phyloP scores from a whole-genome alignment of 768 basidiomycete genomes.

The Jaapia argillacea region DNA sequence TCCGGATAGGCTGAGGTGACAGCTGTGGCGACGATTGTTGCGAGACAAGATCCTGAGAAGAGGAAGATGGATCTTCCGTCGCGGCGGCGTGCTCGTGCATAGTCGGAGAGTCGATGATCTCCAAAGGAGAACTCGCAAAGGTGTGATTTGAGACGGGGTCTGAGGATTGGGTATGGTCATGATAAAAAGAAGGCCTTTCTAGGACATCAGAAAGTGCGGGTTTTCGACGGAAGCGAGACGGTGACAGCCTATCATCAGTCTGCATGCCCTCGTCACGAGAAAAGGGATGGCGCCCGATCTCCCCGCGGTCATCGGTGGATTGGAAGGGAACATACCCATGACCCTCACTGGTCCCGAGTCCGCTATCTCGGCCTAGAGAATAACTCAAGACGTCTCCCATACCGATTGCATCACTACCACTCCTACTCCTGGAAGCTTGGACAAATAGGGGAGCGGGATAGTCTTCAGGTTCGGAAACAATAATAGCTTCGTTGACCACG shows the following conservation, averaged over 20 bases:
- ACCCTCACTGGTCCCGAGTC: conserved; percentile 36
- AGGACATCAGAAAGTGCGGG: neutral
- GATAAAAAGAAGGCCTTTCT: conserved; percentile 6
- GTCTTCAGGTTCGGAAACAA: neutral
- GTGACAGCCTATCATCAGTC: neutral
- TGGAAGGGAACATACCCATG: conserved; percentile 14
- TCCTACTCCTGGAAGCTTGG: conserved; percentile 2
- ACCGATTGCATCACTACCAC: conserved; percentile 38
- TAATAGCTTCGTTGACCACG: neutral
- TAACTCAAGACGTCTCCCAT: conserved; percentile 56
- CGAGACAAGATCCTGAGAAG: conserved; percentile 18
- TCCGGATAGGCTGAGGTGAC: conserved; percentile 44
- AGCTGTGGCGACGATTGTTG: conserved; percentile 27
- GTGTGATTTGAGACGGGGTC: neutral
- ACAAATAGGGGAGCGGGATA: neutral
- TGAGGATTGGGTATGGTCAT: conserved; percentile 7
- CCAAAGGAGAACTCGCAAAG: neutral
- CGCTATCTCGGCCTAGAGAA: conserved; percentile 34
- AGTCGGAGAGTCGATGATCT: too few species aligned
- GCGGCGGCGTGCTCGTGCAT: too few species aligned
- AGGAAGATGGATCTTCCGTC: too few species aligned
- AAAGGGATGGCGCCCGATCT: neutral
- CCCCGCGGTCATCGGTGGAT: conserved; percentile 3
- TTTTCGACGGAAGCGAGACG: too few species aligned
- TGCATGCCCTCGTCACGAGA: neutral